Evolutionary conservation across 352 stramenopile species (phyloP).

Genomic region (Globisporangium paddicum): DNA sequence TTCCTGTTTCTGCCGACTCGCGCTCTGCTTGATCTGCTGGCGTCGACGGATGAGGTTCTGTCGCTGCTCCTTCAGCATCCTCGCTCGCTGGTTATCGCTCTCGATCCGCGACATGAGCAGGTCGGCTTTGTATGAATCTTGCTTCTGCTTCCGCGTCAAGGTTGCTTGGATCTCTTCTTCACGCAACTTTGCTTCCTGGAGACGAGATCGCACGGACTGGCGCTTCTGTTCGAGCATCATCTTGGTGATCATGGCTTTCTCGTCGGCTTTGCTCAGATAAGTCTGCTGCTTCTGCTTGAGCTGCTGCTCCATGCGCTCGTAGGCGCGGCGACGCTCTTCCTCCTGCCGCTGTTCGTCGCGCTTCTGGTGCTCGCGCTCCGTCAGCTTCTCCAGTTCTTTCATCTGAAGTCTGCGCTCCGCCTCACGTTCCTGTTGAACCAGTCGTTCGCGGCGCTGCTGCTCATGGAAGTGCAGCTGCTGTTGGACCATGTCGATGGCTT

Average conservation of each 20-base stretch:
- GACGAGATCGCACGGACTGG: conserved; percentile 33
- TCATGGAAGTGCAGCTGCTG: conserved; percentile 52
- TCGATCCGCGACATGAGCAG: conserved; percentile 59
- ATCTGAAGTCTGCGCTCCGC: conserved; percentile 33
- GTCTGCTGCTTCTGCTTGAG: conserved; percentile 34
- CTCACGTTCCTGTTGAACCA: conserved; percentile 47
- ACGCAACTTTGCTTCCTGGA: conserved; percentile 69
- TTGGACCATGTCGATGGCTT: conserved; percentile 57
- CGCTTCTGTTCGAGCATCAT: conserved; percentile 53
- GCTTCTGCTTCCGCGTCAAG: conserved; percentile 48
- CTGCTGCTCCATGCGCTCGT: conserved; percentile 61
- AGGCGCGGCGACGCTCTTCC: conserved; percentile 43
- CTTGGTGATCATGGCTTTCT: conserved; percentile 48
- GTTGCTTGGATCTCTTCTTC: conserved; percentile 76
- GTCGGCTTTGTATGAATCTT: conserved; percentile 56
- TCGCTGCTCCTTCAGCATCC: conserved; percentile 53
- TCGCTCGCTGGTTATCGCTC: conserved; percentile 51
- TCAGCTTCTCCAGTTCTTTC: conserved; percentile 45
- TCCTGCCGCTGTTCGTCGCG: conserved; percentile 45
- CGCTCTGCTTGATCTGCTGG: conserved; percentile 62
- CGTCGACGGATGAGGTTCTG: conserved; percentile 46
- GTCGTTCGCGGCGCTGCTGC: conserved; percentile 37
- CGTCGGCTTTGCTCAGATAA: conserved; percentile 39
- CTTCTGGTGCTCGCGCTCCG: conserved; percentile 41
- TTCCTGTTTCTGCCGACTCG: conserved; percentile 56